Evolutionary conservation across 169 alveolate genomes (phyloP).

Genomic region (Babesia ovis): DNA sequence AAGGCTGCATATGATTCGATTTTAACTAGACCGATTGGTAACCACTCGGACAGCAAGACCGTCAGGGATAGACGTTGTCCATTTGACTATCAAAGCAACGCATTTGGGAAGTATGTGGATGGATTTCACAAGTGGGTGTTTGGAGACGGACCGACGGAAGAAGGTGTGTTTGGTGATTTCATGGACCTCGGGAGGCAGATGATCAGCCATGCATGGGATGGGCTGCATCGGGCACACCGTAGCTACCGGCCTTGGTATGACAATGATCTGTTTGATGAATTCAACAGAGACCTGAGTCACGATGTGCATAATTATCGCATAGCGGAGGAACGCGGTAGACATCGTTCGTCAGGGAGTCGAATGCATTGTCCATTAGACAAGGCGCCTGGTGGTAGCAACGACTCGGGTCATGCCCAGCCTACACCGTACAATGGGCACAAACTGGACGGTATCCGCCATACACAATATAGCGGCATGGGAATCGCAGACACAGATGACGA

Average conservation of each 20-base stretch:
- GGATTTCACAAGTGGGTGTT: not conserved
- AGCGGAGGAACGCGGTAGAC: not conserved
- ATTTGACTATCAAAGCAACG: not conserved
- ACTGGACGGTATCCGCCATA: not conserved
- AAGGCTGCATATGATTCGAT: slow-evolving; percentile 3
- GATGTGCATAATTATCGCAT: slow-evolving; percentile 8
- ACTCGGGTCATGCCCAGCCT: not conserved
- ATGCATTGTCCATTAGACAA: not conserved
- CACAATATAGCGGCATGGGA: not conserved
- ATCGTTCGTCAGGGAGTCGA: not conserved
- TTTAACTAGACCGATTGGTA: not conserved
- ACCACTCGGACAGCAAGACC: not conserved
- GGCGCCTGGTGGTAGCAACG: not conserved
- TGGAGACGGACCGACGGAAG: not conserved
- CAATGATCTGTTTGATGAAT: not conserved
- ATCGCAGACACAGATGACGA: not conserved
- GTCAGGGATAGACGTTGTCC: not conserved
- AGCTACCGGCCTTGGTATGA: not conserved
- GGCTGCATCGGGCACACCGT: not conserved
- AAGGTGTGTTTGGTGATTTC: not conserved
- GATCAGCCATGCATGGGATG: not conserved
- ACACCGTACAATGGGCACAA: not conserved
- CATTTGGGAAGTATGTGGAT: slow-evolving; percentile 2
- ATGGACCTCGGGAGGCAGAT: slow-evolving; percentile 1
- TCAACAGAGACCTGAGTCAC: not conserved